These are phyloP conservation scores for Ploettnerulaceae sp. DNA, from an alignment of 2,329 filamentous ascomycete genomes.

Conservation along the genomic window DNA sequence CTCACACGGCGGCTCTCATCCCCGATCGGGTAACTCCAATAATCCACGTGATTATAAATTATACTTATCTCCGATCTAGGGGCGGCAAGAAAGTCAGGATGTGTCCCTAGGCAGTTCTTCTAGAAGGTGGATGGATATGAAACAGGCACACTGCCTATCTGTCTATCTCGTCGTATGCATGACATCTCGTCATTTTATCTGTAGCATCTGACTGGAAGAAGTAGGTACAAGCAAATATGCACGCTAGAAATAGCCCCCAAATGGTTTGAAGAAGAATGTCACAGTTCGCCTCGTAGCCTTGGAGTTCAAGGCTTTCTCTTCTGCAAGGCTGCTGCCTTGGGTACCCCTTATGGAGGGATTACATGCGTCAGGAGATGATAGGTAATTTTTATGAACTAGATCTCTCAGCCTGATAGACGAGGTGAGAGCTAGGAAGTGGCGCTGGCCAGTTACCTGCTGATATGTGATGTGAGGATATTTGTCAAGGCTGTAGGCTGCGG, in stretches of 20 bases:
- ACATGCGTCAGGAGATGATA: background rate
- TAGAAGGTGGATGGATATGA: background rate
- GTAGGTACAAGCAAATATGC: background rate
- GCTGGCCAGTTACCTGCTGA: background rate
- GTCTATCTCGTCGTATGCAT: background rate
- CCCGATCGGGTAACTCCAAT: too few species aligned
- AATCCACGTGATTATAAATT: background rate
- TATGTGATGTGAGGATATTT: background rate
- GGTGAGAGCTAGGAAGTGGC: conserved; percentile 5
- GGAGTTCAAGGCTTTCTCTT: background rate
- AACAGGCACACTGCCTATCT: background rate
- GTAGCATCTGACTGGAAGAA: background rate
- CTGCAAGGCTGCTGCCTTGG: background rate
- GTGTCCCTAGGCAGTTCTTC: background rate
- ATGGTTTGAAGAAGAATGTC: background rate
- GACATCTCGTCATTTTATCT: background rate
- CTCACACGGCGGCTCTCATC: too few species aligned
- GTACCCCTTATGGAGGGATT: conserved; percentile 5
- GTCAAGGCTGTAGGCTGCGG: background rate
- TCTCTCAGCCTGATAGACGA: conserved; percentile 3
- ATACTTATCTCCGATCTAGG: background rate
- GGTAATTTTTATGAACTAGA: background rate
- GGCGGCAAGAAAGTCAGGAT: background rate
- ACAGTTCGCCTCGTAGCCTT: conserved; percentile 5
- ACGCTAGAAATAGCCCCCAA: conserved; percentile 1